Conservation (phyloP, 2,329 filamentous ascomycete genomes). For the Penicillium sp. region DNA sequence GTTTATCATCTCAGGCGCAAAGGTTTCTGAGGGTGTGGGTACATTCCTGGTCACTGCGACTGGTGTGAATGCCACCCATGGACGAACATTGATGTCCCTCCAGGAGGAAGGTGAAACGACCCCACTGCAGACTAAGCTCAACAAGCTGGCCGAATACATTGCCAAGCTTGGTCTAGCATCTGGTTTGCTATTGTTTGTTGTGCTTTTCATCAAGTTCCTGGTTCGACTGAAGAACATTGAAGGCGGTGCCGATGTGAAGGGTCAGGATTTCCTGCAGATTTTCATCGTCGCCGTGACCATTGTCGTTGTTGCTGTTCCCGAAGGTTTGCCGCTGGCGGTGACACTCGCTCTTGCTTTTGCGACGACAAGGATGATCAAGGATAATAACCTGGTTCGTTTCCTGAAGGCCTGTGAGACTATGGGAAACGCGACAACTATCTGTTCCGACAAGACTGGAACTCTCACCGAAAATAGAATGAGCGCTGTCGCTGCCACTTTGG, state of each 20-base stretch:
- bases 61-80: conserved; percentile 72
- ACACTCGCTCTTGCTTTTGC: conserved; percentile 64
- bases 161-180: conserved; percentile 72
- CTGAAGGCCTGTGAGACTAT: conserved; percentile 63
- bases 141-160: conserved; percentile 75
- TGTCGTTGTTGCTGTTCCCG: conserved; percentile 61
- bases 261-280: conserved; percentile 59
- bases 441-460: conserved; percentile 67
- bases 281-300: conserved; percentile 61
- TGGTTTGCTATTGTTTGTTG: conserved; percentile 73
- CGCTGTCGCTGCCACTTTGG: conserved; percentile 58
- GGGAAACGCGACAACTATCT: conserved; percentile 65
- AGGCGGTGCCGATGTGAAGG: conserved; percentile 50
- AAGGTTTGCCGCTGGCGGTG: conserved; percentile 62
- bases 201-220: conserved; percentile 76
- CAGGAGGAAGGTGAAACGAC: conserved; percentile 76
- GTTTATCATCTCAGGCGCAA: conserved; percentile 78
- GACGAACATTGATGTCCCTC: conserved; percentile 76
- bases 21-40: conserved; percentile 73
- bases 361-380: conserved; percentile 62
- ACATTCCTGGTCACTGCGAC: conserved; percentile 74
- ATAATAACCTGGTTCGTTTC: conserved; percentile 62
- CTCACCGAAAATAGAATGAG: conserved; percentile 66
- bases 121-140: conserved; percentile 75
- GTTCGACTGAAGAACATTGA: conserved; percentile 58